Base-by-base conservation (phyloP, 306 rosid genomes). In the Dryas alaskensis region DNA sequence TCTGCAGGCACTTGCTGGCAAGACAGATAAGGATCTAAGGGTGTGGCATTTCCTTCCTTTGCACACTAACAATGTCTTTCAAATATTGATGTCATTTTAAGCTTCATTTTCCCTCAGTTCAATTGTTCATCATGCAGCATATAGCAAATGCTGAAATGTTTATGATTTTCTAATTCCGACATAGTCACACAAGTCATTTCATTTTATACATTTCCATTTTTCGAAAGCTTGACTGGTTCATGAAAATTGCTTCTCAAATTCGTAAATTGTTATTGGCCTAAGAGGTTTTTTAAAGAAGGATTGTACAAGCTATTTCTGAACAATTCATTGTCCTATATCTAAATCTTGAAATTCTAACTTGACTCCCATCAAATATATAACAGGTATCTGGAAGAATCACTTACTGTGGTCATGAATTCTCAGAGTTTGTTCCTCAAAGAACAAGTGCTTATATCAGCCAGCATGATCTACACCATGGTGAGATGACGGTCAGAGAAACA, bases 401-500 rank as follows among this genome's bases (percentile, higher is more conserved):
- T n/a, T 90, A 86, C 60, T 88, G 91, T 75, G 96, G 96, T 43
- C 92, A 87, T 44, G 92, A 90, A 82, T 70, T 91, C 9, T 83
- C 86, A n/a, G 97, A 88, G 74, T 91, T 91, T 84, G 80, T 83
- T 61, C 90, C 93, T 67, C 90, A 85, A 61, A 84, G 97, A 78
- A 88, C 97, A 11, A 85, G 91, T 49, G 92, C 97, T 45, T 91
- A 88, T 73, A 87, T 88, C 61, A 87, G 97, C 73, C 93, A 87
- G 73, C 86, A 91, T 46, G 86, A 87, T 81, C 92, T 91, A 82
- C 97, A 91, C 68, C 77, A 88, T 37, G 93, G 96, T 63, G 93
- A 91, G 85, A 85, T 91, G 96, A 86, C 93, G 60, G 96, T 90
- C 1, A 84, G 92, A 79, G 93, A 88, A 78, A 87, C 93, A 10